A percentile compares a stretch with the other conserved stretches of the same genome.
Conservation (phyloP, 2,329 filamentous ascomycete genomes). For the Pleurostoma richardsiae region DNA sequence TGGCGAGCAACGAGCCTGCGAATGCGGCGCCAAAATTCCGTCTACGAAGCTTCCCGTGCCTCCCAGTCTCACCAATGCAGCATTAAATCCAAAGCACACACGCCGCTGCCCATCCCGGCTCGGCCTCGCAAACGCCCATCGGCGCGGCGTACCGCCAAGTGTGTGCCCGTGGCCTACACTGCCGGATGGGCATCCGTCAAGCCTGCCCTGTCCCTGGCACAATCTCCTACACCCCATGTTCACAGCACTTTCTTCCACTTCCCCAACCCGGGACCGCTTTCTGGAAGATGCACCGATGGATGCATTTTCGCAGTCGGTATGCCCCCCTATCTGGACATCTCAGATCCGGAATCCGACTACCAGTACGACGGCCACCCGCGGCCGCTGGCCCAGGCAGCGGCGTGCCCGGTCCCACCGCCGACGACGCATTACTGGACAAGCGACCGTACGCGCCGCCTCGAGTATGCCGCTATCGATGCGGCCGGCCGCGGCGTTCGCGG, state of each 20-base stretch:
- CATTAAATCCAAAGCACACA: slow-evolving; percentile 16
- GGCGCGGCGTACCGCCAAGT: slow-evolving; percentile 33
- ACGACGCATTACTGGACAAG: slow-evolving; percentile 66
- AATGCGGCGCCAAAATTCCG: slow-evolving; percentile 54
- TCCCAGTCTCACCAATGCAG: slow-evolving; percentile 24
- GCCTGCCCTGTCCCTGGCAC: slow-evolving; percentile 13
- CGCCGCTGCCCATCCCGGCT: slow-evolving; percentile 19
- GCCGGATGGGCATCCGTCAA: slow-evolving; percentile 16
- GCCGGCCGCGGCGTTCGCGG: slow-evolving; percentile 55
- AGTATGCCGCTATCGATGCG: slow-evolving; percentile 63
- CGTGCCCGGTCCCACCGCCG: slow-evolving; percentile 42
- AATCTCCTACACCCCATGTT: slow-evolving; percentile 5
- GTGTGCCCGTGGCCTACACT: slow-evolving; percentile 21
- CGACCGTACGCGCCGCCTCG: slow-evolving; percentile 54
- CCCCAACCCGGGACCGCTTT: slow-evolving; percentile 32
- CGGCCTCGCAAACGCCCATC: slow-evolving; percentile 33
- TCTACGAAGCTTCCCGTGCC: slow-evolving; percentile 42
- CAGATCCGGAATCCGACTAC: slow-evolving; percentile 14
- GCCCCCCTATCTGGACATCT: slow-evolving; percentile 8
- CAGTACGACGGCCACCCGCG: slow-evolving; percentile 6
- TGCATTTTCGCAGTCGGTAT: background rate
- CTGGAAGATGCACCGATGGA: slow-evolving; percentile 1
- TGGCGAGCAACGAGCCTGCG: slow-evolving; percentile 22
- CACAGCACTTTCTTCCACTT: slow-evolving; percentile 27
- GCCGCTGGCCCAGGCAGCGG: slow-evolving; percentile 10